Evolutionary conservation across 2,329 filamentous ascomycete species (phyloP), one percentile per base, ranked within the genome.

Genomic region (Aspergillus puulaauensis): DNA sequence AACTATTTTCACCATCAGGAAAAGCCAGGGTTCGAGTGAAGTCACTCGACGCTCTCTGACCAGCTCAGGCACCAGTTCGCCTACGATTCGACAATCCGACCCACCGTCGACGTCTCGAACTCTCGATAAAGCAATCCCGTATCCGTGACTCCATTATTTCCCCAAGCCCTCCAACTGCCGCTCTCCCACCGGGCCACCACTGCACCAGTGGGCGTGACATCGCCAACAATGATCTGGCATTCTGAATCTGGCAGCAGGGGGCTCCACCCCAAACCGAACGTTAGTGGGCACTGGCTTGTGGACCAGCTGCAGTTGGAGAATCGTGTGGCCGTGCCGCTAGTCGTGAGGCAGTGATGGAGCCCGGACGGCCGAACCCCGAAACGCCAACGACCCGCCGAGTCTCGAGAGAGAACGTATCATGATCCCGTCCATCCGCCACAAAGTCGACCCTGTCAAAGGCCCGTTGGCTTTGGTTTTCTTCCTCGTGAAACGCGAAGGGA

Each of bases 301-400:
- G 47, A 27, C 39, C 43, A 56, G 33, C 33, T 52, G 15, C 41
- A 46, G 19, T 47, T 40, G 19, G 14, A n/a, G 11, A 52, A 47
- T 44, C 33, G 33, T 49, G 33, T 44, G 27, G 54, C 40, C 31
- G 21, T 49, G 35, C 50, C 40, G 54, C 40, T 40, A 45, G 11
- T 24, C 31, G 15, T 33, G 21, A 39, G 19, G 31, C 27, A 45
- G 27, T 12, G 21, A 49, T 58, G 50, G 50, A 47, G 45, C 46
- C 45, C 56, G 56, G 56, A 39, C 50, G 50, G 54, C 50, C 50
- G 52, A 50, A 31, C 41, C 46, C 51, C 46, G 40, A 50, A 46
- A 33, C 51, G 40, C 46, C 45, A 50, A 46, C 41, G 51, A 54
- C 50, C 56, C 56, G 56, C 56, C 51, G 24, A 17, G 31, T 24